Evolutionary conservation across 2,329 filamentous ascomycete genomes (phyloP), one percentile per base, ranked within the genome.

Genomic region (Fusarium dlaminii): DNA sequence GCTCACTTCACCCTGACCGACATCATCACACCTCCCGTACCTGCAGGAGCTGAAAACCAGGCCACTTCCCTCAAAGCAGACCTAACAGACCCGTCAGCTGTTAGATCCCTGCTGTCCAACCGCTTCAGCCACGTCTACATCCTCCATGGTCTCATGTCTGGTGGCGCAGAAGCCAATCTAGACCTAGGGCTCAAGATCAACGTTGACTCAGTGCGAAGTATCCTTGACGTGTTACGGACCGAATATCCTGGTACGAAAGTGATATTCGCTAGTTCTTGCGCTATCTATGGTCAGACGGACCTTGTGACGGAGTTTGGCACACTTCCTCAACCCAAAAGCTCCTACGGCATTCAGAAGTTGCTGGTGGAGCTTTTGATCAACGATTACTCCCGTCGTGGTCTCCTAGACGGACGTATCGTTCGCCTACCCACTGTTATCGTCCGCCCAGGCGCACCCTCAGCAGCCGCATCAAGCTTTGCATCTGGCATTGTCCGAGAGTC

Each of bases 111-210:
- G 51, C 75, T 29, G 45, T 75, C 18, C 61, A 74, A 1, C 69
- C 74, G 17, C 80, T 87, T 43, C 82, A 86, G 51, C 82, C 86
- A 36, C 1, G 83, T 88, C 51, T 91, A 90, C 76, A 84, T 90
- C 48, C 87, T 91, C 56, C 90, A 91, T 75, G 90, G 90, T 39
- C 88, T 91, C 79, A 91, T 91, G 90, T 90, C 88, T 0, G 86
- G 86, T 24, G 90, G 89, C 24, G 86, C 88, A 17, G 90, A 92
- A 79, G 87, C 87, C 24, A 87, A 91, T 49, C 81, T 90, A 82
- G 79, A 89, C 82, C 73, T 86, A 81, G 64, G 89, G 1, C 83
- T 90, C 70, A 84, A 82, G 46, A 89, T 91, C 58, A 91, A 91
- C 75, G 83, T 90, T 55, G 89, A 90, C 68, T 87, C 87, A 3